Evolutionary conservation across 73 alveolate species (phyloP), one percentile per base, ranked within the genome.

Genomic region (Paraurostyla sp.): DNA sequence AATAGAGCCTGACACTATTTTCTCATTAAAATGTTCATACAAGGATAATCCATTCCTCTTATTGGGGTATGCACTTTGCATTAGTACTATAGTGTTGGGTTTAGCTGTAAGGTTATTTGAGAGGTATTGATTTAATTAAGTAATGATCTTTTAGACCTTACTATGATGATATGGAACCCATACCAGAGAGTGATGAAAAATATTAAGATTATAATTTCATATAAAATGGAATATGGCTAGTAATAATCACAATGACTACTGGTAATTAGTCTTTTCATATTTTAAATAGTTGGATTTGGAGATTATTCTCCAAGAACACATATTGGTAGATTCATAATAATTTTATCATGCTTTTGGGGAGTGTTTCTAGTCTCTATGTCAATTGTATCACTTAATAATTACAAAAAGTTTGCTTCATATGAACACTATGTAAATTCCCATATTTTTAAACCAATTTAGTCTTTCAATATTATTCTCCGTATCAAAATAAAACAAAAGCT

Each of bases 271-370:
- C 18, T 35, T 7, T 25, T 9, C 41, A 11, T 65, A 2, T 38
- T 15, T 38, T 2, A 13, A 7, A 30, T 40, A 73, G 82, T 98
- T 35, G 99, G 99, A 62, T 98, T 94, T 92, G 99, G 99, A 35
- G 99, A 98, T 93, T 97, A 91, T 83, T 98, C 92, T 87, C 99
- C 99, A 16, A 92, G 96, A 52, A 97, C 99, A 15, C 97, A 95
- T 76, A 81, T 97, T 60, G 99, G 99, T 69, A 91, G 99, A 87
- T 57, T 94, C 0, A 93, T 97, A 27, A 94, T 97, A 46, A 91
- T 96, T 56, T 54, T 96, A 35, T 97, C 98, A 84, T 96, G 99
- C 93, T 91, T 98, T 80, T 96, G 98, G 97, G 99, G 99, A 16
- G 97, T 95, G 60, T 97, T 98, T 78, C 86, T 98, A 45, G 99